phyloP scores from a whole-genome alignment of 1,284 basidiomycete species.

The Phellopilus nigrolimitatus region DNA sequence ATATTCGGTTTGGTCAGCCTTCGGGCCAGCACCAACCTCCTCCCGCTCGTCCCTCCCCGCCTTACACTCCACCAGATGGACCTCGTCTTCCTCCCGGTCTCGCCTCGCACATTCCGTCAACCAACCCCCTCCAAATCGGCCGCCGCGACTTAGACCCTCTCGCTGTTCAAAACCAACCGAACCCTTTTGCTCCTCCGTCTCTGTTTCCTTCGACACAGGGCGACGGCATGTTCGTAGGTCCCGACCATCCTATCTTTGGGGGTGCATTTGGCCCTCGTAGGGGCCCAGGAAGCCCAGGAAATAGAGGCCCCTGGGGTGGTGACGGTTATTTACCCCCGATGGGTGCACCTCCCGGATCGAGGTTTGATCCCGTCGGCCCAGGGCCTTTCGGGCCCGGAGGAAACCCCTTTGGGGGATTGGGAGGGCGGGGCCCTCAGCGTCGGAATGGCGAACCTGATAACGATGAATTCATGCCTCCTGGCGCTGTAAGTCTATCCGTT shows the following conservation, averaged over 20 bases:
- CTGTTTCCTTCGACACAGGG: slow-evolving; percentile 59
- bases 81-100: slow-evolving; percentile 30
- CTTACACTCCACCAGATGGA: slow-evolving; percentile 40
- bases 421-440: slow-evolving; percentile 36
- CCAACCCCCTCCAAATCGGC: slow-evolving; percentile 75
- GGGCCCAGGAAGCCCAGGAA: slow-evolving; percentile 22
- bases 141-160: slow-evolving; percentile 81
- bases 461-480: slow-evolving; percentile 82
- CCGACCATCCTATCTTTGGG: slow-evolving; percentile 80
- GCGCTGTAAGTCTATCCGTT: slow-evolving; percentile 42
- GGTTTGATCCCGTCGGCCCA: slow-evolving; percentile 84
- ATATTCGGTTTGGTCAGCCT: slow-evolving; percentile 20
- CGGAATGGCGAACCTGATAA: slow-evolving; percentile 64
- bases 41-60: slow-evolving; percentile 43
- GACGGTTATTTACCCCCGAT: slow-evolving; percentile 77
- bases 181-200: slow-evolving; percentile 65
- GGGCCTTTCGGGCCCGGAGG: slow-evolving; percentile 37
- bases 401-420: slow-evolving; percentile 32
- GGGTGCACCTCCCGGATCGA: slow-evolving; percentile 80
- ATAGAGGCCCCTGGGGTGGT: slow-evolving; percentile 70
- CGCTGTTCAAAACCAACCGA: slow-evolving; percentile 31
- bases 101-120: slow-evolving; percentile 38
- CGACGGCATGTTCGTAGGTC: slow-evolving; percentile 88
- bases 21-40: slow-evolving; percentile 30
- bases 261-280: slow-evolving; percentile 33